Percentiles rank a stretch among this genome's conserved stretches.
phyloP scores from a whole-genome alignment of 1,284 basidiomycete genomes.

The Athelia psychrophila region DNA sequence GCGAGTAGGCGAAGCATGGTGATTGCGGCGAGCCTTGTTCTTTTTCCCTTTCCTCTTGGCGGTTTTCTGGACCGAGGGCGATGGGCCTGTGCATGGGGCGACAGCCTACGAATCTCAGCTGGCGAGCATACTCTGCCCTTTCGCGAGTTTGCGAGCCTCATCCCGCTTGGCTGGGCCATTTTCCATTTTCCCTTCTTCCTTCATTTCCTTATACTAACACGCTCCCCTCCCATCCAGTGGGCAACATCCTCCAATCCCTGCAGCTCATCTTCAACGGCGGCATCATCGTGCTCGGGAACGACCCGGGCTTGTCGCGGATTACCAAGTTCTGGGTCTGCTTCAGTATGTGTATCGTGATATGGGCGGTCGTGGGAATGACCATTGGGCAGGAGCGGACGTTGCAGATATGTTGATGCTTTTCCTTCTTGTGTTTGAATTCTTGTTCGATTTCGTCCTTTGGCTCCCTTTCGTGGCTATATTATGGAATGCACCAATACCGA shows the following conservation, averaged over 20 bases:
- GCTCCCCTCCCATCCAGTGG: constrained; percentile 24
- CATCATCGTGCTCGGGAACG: constrained; percentile 19
- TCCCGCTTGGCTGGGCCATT: constrained; percentile 46
- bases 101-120: too few relatives aligned
- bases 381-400: constrained; percentile 52
- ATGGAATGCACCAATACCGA: too few relatives aligned
- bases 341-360: constrained; percentile 53
- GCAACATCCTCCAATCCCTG: constrained; percentile 47
- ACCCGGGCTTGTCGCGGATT: not conserved
- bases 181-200: not conserved
- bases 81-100: too few relatives aligned
- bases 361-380: constrained; percentile 45
- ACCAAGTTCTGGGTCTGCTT: constrained; percentile 48
- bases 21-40: too few relatives aligned
- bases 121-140: constrained; percentile 55
- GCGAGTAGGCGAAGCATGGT: too few relatives aligned
- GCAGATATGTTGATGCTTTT: too few relatives aligned
- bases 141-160: constrained; percentile 53
- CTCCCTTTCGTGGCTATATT: too few relatives aligned
- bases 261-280: constrained; percentile 58
- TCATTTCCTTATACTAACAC: not conserved
- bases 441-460: constrained; percentile 25
- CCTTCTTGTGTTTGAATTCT: too few relatives aligned
- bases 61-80: too few relatives aligned
- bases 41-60: too few relatives aligned